Percentiles rank a stretch among this genome's conserved stretches.
These are phyloP conservation scores for Arabidopsis arenosa DNA, from an alignment of 345 rosid species.

Conservation along the genomic window DNA sequence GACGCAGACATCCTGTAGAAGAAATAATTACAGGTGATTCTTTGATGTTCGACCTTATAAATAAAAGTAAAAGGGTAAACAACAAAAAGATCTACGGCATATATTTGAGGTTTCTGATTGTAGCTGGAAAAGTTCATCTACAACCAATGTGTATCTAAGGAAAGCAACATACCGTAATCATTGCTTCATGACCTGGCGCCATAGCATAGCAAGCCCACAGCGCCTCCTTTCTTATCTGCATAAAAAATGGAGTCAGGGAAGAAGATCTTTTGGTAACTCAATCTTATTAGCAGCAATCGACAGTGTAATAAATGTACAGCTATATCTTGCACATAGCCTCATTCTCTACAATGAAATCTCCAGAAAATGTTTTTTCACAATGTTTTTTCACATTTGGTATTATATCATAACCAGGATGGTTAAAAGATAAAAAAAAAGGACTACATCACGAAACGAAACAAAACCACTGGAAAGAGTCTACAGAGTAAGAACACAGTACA, in stretches of 20 bases:
- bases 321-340: not conserved
- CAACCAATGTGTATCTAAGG: slow-evolving; percentile 2
- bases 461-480: slow-evolving; percentile 19
- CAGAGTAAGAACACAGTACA: not conserved
- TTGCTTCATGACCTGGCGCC: slow-evolving; percentile 83
- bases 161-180: slow-evolving; percentile 67
- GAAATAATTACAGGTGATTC: slow-evolving; percentile 21
- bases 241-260: slow-evolving; percentile 1
- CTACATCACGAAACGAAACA: not conserved
- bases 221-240: slow-evolving; percentile 92
- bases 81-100: slow-evolving; percentile 4
- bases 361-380: not conserved
- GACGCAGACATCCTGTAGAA: slow-evolving; percentile 85
- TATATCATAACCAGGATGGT: not conserved
- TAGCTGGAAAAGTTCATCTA: slow-evolving; percentile 7
- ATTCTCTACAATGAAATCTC: slow-evolving; percentile 8
- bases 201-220: slow-evolving; percentile 91
- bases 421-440: not conserved
- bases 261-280: not conserved
- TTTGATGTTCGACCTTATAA: not conserved
- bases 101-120: slow-evolving; percentile 2
- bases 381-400: not conserved
- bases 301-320: not conserved
- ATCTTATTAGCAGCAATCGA: not conserved
- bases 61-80: not conserved